These are phyloP conservation scores for Psilocybe subaeruginosa DNA, from an alignment of 768 basidiomycete genomes.

Conservation along the genomic window DNA sequence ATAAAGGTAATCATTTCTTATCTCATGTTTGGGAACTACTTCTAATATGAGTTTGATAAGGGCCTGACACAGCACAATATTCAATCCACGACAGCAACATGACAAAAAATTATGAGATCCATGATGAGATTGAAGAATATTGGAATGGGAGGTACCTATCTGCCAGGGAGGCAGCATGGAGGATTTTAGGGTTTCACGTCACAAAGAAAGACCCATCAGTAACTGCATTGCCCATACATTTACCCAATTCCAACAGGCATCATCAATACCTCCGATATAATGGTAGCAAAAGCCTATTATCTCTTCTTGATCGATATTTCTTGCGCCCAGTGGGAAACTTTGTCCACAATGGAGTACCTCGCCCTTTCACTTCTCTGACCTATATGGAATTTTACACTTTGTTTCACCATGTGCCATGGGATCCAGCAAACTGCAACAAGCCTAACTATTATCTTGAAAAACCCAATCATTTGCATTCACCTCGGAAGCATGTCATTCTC, in stretches of 20 bases:
- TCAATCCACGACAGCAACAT: not conserved
- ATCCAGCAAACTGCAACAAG: not conserved
- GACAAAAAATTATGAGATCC: not conserved
- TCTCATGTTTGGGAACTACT: not conserved
- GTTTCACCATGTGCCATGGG: conserved; percentile 6
- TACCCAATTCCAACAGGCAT: not conserved
- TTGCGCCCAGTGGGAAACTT: conserved; percentile 12
- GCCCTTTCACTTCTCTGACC: not conserved
- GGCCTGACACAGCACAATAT: conserved; percentile 15
- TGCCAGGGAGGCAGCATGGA: conserved; percentile 38
- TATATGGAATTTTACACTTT: not conserved
- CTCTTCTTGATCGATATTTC: no score
- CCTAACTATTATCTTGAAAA: conserved; percentile 10
- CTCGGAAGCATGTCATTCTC: conserved; percentile 12
- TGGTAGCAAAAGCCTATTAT: no score
- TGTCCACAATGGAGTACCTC: no score
- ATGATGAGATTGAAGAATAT: conserved; percentile 37
- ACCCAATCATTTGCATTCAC: not conserved
- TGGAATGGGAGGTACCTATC: conserved; percentile 37
- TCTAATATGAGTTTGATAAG: not conserved
- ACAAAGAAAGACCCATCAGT: conserved; percentile 35
- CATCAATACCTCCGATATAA: no score
- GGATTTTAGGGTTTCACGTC: conserved; percentile 37
- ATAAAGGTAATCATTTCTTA: conserved; percentile 31
- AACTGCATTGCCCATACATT: conserved; percentile 35